phyloP scores from a whole-genome alignment of 257 asterid species.

The Nicotiana sylvestris region DNA sequence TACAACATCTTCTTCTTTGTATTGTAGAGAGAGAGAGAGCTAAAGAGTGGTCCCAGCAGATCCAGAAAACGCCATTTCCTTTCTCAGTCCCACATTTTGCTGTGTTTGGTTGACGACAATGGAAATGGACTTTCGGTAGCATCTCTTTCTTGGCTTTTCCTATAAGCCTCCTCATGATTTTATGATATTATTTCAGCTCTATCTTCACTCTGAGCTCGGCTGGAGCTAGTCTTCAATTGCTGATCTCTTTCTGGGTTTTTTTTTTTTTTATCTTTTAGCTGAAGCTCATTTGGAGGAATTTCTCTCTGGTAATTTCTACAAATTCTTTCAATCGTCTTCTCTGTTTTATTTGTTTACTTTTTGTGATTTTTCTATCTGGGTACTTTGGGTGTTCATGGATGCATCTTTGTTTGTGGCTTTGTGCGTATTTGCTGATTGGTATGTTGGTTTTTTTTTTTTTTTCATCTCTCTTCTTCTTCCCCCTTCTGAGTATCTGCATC shows the following conservation, averaged over 20 bases:
- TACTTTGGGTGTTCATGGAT: not conserved
- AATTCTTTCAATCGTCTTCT: not conserved
- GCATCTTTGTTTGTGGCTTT: not conserved
- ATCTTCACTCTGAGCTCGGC: not conserved
- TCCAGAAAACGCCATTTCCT: slow-evolving; percentile 8
- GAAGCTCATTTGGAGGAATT: not conserved
- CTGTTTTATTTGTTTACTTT: not conserved
- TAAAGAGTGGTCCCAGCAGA: slow-evolving; percentile 11
- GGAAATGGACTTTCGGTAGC: slow-evolving; percentile 3
- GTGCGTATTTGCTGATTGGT: not conserved
- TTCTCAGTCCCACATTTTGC: not conserved
- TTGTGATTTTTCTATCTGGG: not conserved
- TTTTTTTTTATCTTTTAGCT: not conserved
- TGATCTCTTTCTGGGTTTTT: not conserved
- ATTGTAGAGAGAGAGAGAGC: not conserved
- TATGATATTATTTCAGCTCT: not conserved
- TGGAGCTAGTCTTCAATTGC: not conserved
- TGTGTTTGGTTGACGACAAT: not conserved
- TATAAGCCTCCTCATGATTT: not conserved
- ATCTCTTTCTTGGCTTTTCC: slow-evolving; percentile 9
- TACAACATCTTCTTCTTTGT: not conserved
- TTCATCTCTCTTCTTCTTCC: not conserved
- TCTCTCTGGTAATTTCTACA: not conserved
- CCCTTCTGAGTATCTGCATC: not conserved
- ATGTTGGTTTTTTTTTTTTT: not conserved